These are phyloP conservation scores for Paspalum vaginatum DNA, from an alignment of 176 grass and related monocot genomes.

Conservation along the genomic window DNA sequence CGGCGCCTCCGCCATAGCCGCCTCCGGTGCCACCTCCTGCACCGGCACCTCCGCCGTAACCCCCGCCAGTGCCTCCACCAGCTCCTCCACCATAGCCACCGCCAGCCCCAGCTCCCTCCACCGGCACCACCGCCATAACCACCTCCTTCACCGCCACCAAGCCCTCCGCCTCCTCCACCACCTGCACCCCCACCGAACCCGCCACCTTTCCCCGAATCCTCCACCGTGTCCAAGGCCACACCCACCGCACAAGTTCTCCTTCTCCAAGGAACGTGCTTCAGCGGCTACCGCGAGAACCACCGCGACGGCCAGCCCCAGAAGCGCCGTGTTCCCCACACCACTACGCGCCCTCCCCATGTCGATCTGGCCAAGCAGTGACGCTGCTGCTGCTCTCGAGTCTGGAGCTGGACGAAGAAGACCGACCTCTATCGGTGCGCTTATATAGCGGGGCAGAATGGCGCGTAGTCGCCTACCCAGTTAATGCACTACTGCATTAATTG, in stretches of 20 bases:
- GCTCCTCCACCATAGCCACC: not conserved
- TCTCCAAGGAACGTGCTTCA: conserved; percentile 29
- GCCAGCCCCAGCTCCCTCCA: not conserved
- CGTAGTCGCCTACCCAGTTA: conserved; percentile 14
- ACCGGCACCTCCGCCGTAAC: not conserved
- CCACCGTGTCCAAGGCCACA: conserved; percentile 6
- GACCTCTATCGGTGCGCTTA: not conserved
- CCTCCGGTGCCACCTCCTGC: not conserved
- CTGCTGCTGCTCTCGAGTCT: conserved; percentile 1
- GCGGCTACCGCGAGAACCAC: conserved; percentile 7
- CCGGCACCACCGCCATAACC: conserved; percentile 16
- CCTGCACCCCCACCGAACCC: conserved; percentile 19
- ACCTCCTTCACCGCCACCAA: conserved; percentile 8
- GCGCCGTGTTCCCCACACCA: conserved; percentile 7
- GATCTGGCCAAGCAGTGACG: not conserved
- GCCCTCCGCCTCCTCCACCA: conserved; percentile 3
- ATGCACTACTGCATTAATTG: no score
- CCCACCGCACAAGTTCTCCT: conserved; percentile 23
- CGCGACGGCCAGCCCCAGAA: conserved; percentile 23
- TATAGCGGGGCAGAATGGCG: conserved; percentile 34
- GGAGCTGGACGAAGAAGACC: conserved; percentile 1
- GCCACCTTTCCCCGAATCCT: not conserved
- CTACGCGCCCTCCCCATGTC: conserved; percentile 32
- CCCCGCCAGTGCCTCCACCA: not conserved
- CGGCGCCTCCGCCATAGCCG: not conserved